Evolutionary conservation across 2,329 filamentous ascomycete species (phyloP), one percentile per base, ranked within the genome.

Genomic region (Leptographium procerum): DNA sequence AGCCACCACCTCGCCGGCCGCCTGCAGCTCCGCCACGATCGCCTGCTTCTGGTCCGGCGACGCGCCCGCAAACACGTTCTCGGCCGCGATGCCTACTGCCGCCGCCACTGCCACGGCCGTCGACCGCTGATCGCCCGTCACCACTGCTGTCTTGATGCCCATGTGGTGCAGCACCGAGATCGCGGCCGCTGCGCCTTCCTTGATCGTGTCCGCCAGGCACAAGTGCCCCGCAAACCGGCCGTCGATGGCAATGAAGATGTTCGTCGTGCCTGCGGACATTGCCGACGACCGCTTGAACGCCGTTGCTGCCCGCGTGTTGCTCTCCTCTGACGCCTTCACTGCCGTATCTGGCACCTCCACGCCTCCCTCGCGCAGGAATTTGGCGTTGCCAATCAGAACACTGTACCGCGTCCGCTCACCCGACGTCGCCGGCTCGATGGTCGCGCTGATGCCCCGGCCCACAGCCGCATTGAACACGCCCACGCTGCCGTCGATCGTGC

Each of bases 211-310:
- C 5, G 89, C 86, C 26, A 99, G 84, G 64, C 86, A 88, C 57
- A 97, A 79, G 54, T 87, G 85, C 52, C 94, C 94, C 4, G 88
- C 83, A 69, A 95, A 97, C 57, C 78, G 73, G 55, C 82, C 84
- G 67, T 95, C 87, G 63, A 99, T 89, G 60, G 91, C 91, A 55
- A 95, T 85, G 70, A 96, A 95, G 63, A 97, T 95, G 62, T 86
- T 89, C 10, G 94, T 97, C 22, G 88, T 89, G 57, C 91, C 91
- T 8, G 89, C 81, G 16, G 70, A 57, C 24, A 53, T 11, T 52
- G 36, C n/a, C 48, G 54, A 29, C 66, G 61, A n/a, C 61, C 64
- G 57, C 69, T 69, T 55, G 29, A 24, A 51, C 10, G 47, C 47
- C 2, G 54, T 50, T 14, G 62, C 57, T 2, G 76, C 73, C 61